Conservation (phyloP, 441 rosid species). For the Capsella rubella region DNA sequence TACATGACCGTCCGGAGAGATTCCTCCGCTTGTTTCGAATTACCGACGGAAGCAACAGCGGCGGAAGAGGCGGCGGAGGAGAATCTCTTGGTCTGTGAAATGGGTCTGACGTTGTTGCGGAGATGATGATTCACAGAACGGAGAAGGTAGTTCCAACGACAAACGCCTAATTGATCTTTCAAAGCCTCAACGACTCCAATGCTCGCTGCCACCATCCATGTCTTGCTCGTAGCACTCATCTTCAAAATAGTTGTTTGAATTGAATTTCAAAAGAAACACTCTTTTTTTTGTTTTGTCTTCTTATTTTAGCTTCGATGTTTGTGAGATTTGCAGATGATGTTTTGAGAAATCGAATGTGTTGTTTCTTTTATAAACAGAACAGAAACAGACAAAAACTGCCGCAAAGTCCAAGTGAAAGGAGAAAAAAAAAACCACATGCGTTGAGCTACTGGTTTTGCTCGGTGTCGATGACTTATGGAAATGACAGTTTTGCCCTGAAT, state of each 20-base stretch:
- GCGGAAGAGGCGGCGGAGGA: conserved; percentile 31
- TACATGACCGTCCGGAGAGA: conserved; percentile 59
- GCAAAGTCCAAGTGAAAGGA: too few relatives aligned
- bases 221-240: conserved; percentile 45
- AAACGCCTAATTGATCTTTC: conserved; percentile 48
- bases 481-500: too few relatives aligned
- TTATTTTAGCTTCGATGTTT: neutral
- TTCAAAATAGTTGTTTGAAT: neutral
- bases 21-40: conserved; percentile 49
- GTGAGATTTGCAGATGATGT: neutral
- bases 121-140: conserved; percentile 53
- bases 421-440: too few relatives aligned
- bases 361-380: too few relatives aligned
- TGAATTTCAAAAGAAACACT: neutral
- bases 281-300: neutral
- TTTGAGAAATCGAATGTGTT: too few relatives aligned
- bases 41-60: neutral
- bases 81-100: conserved; percentile 46
- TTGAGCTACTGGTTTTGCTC: too few relatives aligned
- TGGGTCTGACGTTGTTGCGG: conserved; percentile 44
- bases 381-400: too few relatives aligned
- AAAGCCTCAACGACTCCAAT: conserved; percentile 42
- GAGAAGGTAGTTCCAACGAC: conserved; percentile 55
- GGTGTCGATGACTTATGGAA: too few relatives aligned
- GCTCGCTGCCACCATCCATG: conserved; percentile 42